A percentile compares a stretch with the other conserved stretches of the same genome.
phyloP scores from a whole-genome alignment of 75 land plant species.

The Pinus tabuliformis region DNA sequence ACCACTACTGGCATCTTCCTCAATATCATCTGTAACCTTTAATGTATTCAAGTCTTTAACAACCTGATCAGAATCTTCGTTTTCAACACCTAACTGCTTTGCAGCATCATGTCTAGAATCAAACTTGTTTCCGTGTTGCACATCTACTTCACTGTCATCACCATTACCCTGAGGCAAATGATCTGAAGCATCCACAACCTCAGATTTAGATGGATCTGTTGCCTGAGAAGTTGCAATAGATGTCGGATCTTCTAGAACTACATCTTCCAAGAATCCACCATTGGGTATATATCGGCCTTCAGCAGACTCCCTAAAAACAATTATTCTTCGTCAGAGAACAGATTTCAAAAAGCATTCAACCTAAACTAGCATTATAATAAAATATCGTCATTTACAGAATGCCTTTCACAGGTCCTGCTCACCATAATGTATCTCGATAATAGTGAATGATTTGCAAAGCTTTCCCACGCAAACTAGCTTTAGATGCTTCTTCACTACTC shows the following conservation, averaged over 20 bases:
- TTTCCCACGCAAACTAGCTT: constrained; percentile 88
- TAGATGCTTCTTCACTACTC: constrained; percentile 73
- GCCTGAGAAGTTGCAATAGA: constrained; percentile 12
- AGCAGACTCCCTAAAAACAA: constrained; percentile 68
- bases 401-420: constrained; percentile 7
- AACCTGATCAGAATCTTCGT: constrained; percentile 16
- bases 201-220: constrained; percentile 13
- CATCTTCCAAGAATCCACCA: constrained; percentile 77
- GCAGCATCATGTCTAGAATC: constrained; percentile 5
- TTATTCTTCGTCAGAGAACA: background rate
- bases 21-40: constrained; percentile 24
- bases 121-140: constrained; percentile 5
- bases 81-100: constrained; percentile 1
- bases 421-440: constrained; percentile 77
- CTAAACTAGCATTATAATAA: background rate
- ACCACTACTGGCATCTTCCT: constrained; percentile 23
- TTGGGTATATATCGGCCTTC: constrained; percentile 84
- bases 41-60: constrained; percentile 17
- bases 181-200: constrained; percentile 11
- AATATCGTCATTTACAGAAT: background rate
- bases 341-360: background rate
- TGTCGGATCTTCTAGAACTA: constrained; percentile 73
- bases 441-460: constrained; percentile 75
- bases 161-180: constrained; percentile 6
- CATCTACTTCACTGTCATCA: constrained; percentile 5